phyloP scores from a whole-genome alignment of 2,329 filamentous ascomycete genomes.

The Alternaria gansuensis region DNA sequence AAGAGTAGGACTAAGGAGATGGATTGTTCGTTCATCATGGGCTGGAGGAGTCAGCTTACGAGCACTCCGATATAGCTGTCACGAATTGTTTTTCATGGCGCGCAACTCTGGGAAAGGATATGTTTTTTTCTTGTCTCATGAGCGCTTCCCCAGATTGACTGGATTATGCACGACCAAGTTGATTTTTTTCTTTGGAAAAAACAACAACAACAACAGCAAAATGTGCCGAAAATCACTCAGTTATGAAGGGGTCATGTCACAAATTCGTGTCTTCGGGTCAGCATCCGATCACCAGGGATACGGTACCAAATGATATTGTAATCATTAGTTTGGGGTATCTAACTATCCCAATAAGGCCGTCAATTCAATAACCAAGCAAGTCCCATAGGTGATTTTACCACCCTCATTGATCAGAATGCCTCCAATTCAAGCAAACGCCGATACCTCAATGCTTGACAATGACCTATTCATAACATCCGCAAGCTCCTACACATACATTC shows the following conservation, averaged over 20 bases:
- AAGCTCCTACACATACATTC: not conserved
- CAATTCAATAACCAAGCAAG: not conserved
- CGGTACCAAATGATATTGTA: not conserved
- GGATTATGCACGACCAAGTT: too few species aligned
- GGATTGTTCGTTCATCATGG: conserved; percentile 28
- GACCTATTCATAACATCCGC: not conserved
- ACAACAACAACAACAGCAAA: too few species aligned
- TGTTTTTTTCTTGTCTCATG: too few species aligned
- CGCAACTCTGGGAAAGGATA: too few species aligned
- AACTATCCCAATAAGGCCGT: not conserved
- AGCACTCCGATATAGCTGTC: not conserved
- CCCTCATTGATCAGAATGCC: not conserved
- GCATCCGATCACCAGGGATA: too few species aligned
- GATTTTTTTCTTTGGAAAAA: too few species aligned
- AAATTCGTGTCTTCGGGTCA: too few species aligned
- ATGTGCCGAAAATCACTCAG: too few species aligned
- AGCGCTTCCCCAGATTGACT: too few species aligned
- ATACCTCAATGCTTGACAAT: conserved; percentile 2
- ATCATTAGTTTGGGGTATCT: conserved; percentile 1
- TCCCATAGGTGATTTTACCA: not conserved
- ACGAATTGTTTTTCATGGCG: too few species aligned
- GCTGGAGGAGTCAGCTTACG: conserved; percentile 11
- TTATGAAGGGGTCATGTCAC: too few species aligned
- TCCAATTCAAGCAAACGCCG: not conserved
- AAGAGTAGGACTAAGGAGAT: conserved; percentile 18